Evolutionary conservation across 805 yeast species (phyloP).

Genomic region (Metschnikowia orientalis): DNA sequence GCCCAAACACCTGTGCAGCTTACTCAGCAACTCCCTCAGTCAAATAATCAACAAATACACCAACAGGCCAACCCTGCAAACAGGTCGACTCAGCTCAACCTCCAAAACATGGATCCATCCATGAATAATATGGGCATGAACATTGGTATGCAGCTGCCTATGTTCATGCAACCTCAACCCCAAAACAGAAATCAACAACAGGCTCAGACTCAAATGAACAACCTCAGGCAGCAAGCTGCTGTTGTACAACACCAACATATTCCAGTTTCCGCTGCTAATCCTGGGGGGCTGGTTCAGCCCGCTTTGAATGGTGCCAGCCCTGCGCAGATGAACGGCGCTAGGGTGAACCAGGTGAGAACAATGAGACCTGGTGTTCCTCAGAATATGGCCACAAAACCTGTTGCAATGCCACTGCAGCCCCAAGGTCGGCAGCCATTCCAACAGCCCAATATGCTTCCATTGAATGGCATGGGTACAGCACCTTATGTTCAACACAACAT

Average conservation of each 20-base stretch:
- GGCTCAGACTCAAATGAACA: slow-evolving; percentile 49
- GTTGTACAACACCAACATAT: slow-evolving; percentile 26
- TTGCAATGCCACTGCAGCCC: too few species aligned
- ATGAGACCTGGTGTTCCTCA: slow-evolving; percentile 7
- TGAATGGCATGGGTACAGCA: slow-evolving; percentile 2
- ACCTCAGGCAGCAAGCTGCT: slow-evolving; percentile 42
- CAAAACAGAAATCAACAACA: slow-evolving; percentile 40
- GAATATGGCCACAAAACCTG: too few species aligned
- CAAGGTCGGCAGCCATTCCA: too few species aligned
- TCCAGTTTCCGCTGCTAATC: too few species aligned
- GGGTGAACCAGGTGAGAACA: slow-evolving; percentile 8
- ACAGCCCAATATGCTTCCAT: too few species aligned
- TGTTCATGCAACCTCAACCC: slow-evolving; percentile 22
- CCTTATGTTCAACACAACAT: slow-evolving; percentile 4
- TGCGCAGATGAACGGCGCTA: slow-evolving; percentile 7
- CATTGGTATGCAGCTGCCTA: slow-evolving; percentile 26
- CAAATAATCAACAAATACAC: slow-evolving; percentile 6
- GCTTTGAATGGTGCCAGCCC: slow-evolving; percentile 11
- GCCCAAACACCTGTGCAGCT: background rate
- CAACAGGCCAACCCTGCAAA: too few species aligned
- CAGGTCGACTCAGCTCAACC: too few species aligned
- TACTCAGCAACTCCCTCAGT: background rate
- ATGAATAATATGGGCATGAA: slow-evolving; percentile 19
- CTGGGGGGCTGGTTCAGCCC: background rate
- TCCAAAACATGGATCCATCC: slow-evolving; percentile 10